Conservation (phyloP, 768 basidiomycete genomes). For the Agaricus subrufescens region DNA sequence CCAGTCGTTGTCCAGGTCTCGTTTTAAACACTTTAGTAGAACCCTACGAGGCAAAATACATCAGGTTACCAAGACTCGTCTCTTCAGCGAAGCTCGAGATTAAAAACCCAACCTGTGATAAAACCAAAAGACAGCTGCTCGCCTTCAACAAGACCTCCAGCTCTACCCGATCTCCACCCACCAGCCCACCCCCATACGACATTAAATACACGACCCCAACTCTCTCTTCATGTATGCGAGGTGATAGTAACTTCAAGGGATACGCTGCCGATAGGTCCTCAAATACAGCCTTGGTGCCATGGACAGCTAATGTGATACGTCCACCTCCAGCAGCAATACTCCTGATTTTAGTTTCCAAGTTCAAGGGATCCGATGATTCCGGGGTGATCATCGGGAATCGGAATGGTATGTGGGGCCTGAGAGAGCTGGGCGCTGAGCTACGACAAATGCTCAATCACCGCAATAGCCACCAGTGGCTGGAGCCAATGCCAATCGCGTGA, state of each 20-base stretch:
- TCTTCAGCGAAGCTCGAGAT: neutral
- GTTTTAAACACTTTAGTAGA: constrained; percentile 94
- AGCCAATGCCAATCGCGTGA: no score
- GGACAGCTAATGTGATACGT: constrained; percentile 46
- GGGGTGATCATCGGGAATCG: no score
- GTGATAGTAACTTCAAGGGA: constrained; percentile 85
- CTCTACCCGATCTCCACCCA: constrained; percentile 75
- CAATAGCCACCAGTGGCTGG: no score
- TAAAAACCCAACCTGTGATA: constrained; percentile 69
- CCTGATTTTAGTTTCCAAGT: neutral
- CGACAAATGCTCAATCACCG: no score
- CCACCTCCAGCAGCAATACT: constrained; percentile 46
- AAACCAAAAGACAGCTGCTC: constrained; percentile 57
- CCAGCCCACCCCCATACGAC: constrained; percentile 89
- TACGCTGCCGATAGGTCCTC: constrained; percentile 76
- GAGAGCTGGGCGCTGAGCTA: no score
- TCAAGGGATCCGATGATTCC: no score
- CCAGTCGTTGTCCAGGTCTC: constrained; percentile 55
- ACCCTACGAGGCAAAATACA: constrained; percentile 42
- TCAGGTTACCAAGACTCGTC: neutral
- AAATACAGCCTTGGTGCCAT: constrained; percentile 58
- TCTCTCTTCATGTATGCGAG: constrained; percentile 41
- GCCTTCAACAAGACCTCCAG: constrained; percentile 57
- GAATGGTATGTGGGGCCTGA: no score
- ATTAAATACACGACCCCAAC: constrained; percentile 75